Conservation (phyloP, 1,139 yeast genomes). For the Suhomyces taliae region DNA sequence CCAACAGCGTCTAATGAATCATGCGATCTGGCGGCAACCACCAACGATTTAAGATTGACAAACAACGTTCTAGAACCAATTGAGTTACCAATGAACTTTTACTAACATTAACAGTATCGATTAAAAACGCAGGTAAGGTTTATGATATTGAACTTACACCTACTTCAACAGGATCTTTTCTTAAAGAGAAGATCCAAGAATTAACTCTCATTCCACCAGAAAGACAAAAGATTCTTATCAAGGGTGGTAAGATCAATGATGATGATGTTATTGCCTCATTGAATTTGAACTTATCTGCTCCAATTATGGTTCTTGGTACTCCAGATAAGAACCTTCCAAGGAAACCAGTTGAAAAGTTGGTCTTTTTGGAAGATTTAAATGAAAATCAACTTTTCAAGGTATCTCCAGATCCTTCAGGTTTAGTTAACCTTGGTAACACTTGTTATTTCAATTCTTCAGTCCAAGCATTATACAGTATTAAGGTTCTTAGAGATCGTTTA, state of each 20-base stretch:
- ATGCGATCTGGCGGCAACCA: too few relatives aligned
- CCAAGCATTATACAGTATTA: slow-evolving; percentile 72
- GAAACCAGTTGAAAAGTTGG: slow-evolving; percentile 55
- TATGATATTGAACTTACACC: slow-evolving; percentile 65
- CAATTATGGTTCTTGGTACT: slow-evolving; percentile 89
- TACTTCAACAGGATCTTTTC: slow-evolving; percentile 60
- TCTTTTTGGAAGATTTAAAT: slow-evolving; percentile 71
- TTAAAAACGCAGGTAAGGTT: slow-evolving; percentile 84
- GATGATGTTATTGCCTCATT: slow-evolving; percentile 53
- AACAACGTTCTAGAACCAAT: too few relatives aligned
- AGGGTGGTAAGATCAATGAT: slow-evolving; percentile 84
- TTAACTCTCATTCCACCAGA: slow-evolving; percentile 80
- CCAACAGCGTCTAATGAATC: too few relatives aligned
- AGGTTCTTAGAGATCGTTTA: slow-evolving; percentile 51
- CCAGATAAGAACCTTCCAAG: slow-evolving; percentile 69
- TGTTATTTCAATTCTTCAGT: slow-evolving; percentile 90
- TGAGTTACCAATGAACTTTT: neutral
- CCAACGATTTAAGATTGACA: too few relatives aligned
- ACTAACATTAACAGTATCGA: slow-evolving; percentile 41
- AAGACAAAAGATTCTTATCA: slow-evolving; percentile 86
- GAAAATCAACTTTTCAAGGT: slow-evolving; percentile 41
- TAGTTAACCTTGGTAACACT: slow-evolving; percentile 87
- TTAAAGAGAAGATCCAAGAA: slow-evolving; percentile 70
- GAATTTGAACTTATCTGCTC: slow-evolving; percentile 61
- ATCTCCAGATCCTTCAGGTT: slow-evolving; percentile 70